Evolutionary conservation across 179 eudicot genomes (phyloP).

Genomic region (Silene noctiflora): DNA sequence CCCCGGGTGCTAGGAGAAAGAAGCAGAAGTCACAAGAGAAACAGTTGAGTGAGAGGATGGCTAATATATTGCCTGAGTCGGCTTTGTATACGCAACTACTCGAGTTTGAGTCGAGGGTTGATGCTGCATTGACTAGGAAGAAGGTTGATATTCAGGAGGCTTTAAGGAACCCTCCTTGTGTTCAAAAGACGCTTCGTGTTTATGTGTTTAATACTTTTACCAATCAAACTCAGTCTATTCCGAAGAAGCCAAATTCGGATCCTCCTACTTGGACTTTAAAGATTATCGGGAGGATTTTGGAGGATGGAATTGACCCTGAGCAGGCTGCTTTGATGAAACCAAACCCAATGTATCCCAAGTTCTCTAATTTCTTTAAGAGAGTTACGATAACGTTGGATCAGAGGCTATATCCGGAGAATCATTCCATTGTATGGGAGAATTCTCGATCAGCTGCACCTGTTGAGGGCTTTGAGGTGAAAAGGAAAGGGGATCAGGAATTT

Average conservation of each 20-base stretch:
- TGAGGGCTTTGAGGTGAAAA: constrained; percentile 91
- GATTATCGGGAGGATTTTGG: constrained; percentile 86
- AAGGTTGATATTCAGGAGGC: constrained; percentile 91
- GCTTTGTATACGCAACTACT: constrained; percentile 89
- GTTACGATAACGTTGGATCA: constrained; percentile 81
- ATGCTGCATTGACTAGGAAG: constrained; percentile 76
- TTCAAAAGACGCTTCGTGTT: constrained; percentile 84
- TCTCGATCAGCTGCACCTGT: constrained; percentile 70
- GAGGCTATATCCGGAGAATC: constrained; percentile 76
- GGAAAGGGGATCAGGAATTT: constrained; percentile 89
- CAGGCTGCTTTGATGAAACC: constrained; percentile 63
- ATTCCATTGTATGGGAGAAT: constrained; percentile 79
- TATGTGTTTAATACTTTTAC: constrained; percentile 84
- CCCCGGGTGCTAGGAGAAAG: constrained; percentile 60
- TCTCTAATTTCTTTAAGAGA: constrained; percentile 77
- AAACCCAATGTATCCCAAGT: constrained; percentile 70
- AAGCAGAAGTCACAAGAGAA: constrained; percentile 84
- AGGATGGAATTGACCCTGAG: constrained; percentile 84
- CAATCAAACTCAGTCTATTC: constrained; percentile 61
- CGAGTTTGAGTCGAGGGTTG: constrained; percentile 93
- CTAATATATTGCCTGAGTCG: constrained; percentile 85
- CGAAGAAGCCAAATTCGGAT: constrained; percentile 69
- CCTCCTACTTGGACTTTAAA: constrained; percentile 92
- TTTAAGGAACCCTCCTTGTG: constrained; percentile 68
- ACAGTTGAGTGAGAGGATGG: constrained; percentile 63